phyloP scores from a whole-genome alignment of 805 yeast genomes.

The Candida andamanensis region DNA sequence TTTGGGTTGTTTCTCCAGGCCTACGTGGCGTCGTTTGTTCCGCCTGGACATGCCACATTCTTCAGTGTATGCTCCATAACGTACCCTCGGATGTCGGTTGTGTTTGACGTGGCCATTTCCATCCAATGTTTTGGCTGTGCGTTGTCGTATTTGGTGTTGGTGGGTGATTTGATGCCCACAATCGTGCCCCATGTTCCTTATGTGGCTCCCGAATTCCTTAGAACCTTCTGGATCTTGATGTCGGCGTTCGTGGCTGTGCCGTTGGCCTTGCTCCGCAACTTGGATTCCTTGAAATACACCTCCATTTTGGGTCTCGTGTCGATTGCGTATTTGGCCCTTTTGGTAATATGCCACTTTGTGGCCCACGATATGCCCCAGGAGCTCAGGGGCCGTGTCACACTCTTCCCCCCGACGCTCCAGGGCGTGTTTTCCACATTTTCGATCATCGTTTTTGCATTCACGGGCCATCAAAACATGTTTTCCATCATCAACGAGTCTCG shows the following conservation, averaged over 20 bases:
- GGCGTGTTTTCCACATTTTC: slow-evolving; percentile 70
- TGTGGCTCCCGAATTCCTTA: slow-evolving; percentile 17
- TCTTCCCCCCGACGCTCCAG: slow-evolving; percentile 37
- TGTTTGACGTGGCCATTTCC: slow-evolving; percentile 73
- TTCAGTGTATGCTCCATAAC: slow-evolving; percentile 64
- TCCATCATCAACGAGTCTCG: slow-evolving; percentile 77
- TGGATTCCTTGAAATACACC: slow-evolving; percentile 82
- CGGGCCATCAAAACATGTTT: slow-evolving; percentile 95
- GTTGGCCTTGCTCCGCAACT: slow-evolving; percentile 64
- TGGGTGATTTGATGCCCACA: slow-evolving; percentile 75
- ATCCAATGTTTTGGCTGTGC: slow-evolving; percentile 80
- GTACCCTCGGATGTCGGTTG: slow-evolving; percentile 59
- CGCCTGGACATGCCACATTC: slow-evolving; percentile 61
- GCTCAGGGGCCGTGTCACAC: slow-evolving; percentile 23
- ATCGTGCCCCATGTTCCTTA: slow-evolving; percentile 27
- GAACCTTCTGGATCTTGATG: slow-evolving; percentile 59
- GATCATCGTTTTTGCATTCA: slow-evolving; percentile 89
- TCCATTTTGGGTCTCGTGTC: slow-evolving; percentile 78
- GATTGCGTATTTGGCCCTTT: slow-evolving; percentile 66
- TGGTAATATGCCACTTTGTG: slow-evolving; percentile 70
- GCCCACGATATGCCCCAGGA: slow-evolving; percentile 46
- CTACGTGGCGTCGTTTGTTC: slow-evolving; percentile 51
- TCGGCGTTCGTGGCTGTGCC: slow-evolving; percentile 46
- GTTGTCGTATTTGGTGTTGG: slow-evolving; percentile 66
- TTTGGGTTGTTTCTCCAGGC: slow-evolving; percentile 64